Base-by-base conservation (phyloP, 2,329 filamentous ascomycete genomes). In the Trichoderma afroharzianum region DNA sequence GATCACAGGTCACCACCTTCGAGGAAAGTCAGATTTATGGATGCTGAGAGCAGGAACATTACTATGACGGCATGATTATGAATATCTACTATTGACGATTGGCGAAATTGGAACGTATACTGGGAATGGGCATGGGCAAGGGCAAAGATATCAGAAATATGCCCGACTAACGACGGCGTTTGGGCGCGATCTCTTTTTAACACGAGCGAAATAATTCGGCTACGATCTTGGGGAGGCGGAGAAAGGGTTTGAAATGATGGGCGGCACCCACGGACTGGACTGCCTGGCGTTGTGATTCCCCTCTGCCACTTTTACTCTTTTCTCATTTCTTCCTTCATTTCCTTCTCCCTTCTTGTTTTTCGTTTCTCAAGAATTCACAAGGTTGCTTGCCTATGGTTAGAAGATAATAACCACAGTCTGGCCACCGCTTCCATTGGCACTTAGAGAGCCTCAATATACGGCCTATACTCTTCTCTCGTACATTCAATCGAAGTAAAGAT, bases 11-110 rank as follows among this genome's bases (percentile, higher is more conserved):
- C 76, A 33, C 57, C 63, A 6, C 74, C 79, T 6, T 73, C 77
- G 24, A 76, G 82, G 57, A 83, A 79, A 73, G 83, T 84, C 47
- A 79, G 79, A 21, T 84, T 85, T 53, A 82, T 79, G 64, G 83
- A 84, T 28, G 76, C 79, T 32, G 83, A 85, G 63, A 73, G 75
- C 55, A 74, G 76, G 12, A 80, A 78, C 26, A 70, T 80, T 68
- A 75, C 74, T 26, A 77, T 75, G 33, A 81, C 75, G n/a, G 76
- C 75, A 71, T 81, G 74, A 79, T 63, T 26, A 39, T 70, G 71
- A 70, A 21, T 18, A 59, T 21, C 30, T 55, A 6, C 28, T 32
- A 32, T 32, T 24, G 24, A 59, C 28, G 47, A 69, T 30, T 63
- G 50, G 70, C 39, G 21, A 61, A 53, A 14, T 50, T 21, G 57